These are phyloP conservation scores for Plasmodium knowlesi DNA, from an alignment of 169 alveolate species.

Conservation along the genomic window DNA sequence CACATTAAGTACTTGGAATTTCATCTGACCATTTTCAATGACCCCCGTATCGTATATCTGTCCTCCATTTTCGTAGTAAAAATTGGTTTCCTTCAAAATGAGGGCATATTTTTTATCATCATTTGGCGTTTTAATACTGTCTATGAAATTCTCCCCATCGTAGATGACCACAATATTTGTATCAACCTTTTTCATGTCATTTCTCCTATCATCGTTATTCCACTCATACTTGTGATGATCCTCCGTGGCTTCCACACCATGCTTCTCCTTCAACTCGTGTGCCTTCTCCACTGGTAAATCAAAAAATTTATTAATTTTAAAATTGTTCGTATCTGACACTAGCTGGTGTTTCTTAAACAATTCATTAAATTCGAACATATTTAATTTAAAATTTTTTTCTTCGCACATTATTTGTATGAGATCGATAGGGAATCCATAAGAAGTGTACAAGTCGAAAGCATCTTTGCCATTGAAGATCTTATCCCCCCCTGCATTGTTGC, in stretches of 20 bases:
- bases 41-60: slow-evolving; percentile 87
- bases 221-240: slow-evolving; percentile 80
- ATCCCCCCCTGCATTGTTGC: neutral
- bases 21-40: slow-evolving; percentile 60
- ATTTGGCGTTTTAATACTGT: slow-evolving; percentile 4
- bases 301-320: slow-evolving; percentile 75
- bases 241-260: slow-evolving; percentile 70
- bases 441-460: slow-evolving; percentile 91
- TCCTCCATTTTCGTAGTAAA: slow-evolving; percentile 92
- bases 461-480: slow-evolving; percentile 82
- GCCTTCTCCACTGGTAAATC: slow-evolving; percentile 83
- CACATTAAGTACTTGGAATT: slow-evolving; percentile 86
- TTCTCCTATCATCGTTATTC: slow-evolving; percentile 62
- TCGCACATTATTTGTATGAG: slow-evolving; percentile 94
- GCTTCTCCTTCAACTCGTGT: slow-evolving; percentile 61
- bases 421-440: slow-evolving; percentile 95
- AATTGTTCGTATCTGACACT: slow-evolving; percentile 84
- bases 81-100: slow-evolving; percentile 89
- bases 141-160: slow-evolving; percentile 80
- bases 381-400: slow-evolving; percentile 87
- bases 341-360: slow-evolving; percentile 86
- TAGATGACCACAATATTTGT: slow-evolving; percentile 82
- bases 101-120: slow-evolving; percentile 80
- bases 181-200: slow-evolving; percentile 32
- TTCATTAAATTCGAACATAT: slow-evolving; percentile 87